Base-by-base conservation (phyloP, 495 filamentous ascomycete genomes). In the Venustampulla echinocandica region DNA sequence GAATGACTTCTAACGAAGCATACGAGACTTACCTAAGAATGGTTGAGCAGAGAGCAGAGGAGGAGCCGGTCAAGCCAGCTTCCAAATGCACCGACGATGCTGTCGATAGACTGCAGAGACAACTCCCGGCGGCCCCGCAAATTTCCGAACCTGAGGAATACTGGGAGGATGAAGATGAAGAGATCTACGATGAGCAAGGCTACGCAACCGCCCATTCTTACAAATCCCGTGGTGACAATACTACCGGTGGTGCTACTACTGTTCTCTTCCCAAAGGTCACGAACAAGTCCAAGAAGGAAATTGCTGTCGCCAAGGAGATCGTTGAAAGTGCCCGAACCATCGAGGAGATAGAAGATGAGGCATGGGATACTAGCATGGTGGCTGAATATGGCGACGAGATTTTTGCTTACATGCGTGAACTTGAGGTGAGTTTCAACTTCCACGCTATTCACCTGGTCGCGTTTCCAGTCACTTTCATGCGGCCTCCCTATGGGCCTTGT, bases 331-430 rank as follows among this genome's bases (percentile, higher is more conserved):
- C 75, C 46, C 67, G 74, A 18, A 63, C 59, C 20, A 44, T 53
- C 13, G 69, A 73, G 46, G 84, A 87, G 43, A 69, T 86, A 38
- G 82, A 93, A 43, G 92, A 97, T 51, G 92, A 96, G 58, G 69
- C 73, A 18, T 93, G 80, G 70, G 92, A 99, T 60, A 85, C 89
- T n/a, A 95, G 84, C 59, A 95, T 99, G 93, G 92, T 99, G 24
- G 84, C 89, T 13, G 90, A 97, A 59, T 99, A 99, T 58, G 80
- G 81, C 38, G 84, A 92, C 3, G 92, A 99, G 60, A 99, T 99
- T 50, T 97, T 96, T 56, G 69, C 75, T 6, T 94, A 97, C 65
- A 84, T 97, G 82, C 75, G 75, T 46, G 71, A 82, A 38, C 79
- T 95, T 39, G 92, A 98, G 85, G 89, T 95, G 73, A 67, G 77